Conservation (phyloP, 2,329 filamentous ascomycete genomes). For the Penicillium verrucosum region DNA sequence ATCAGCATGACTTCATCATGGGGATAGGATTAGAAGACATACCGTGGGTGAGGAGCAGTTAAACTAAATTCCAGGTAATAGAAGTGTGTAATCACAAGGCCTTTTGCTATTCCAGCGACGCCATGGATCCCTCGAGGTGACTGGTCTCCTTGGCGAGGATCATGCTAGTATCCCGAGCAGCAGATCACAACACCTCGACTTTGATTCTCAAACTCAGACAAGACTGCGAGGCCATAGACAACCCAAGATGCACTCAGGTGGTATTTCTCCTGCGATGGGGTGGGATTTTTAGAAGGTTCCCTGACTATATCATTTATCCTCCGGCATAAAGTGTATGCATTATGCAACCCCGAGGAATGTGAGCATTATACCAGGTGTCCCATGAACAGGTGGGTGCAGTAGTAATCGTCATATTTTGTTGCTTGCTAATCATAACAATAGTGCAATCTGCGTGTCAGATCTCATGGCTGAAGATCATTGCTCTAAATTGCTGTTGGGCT, state of each 20-base stretch:
- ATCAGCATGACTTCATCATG: slow-evolving; percentile 9
- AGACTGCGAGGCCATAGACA: not conserved
- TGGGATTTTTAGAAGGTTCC: not conserved
- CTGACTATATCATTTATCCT: not conserved
- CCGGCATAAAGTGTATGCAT: slow-evolving; percentile 3
- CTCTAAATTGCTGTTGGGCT: not conserved
- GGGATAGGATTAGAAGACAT: not conserved
- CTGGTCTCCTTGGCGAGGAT: not conserved
- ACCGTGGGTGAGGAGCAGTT: not conserved
- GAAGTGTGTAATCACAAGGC: not conserved
- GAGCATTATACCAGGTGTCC: not conserved
- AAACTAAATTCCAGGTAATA: not conserved
- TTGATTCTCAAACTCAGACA: not conserved
- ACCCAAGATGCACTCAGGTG: not conserved
- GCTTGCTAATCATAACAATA: not conserved
- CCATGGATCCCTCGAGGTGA: not conserved
- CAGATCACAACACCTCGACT: not conserved
- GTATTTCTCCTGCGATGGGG: not conserved
- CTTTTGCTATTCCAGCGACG: not conserved
- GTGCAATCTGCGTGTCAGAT: not conserved
- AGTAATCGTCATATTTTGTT: not conserved
- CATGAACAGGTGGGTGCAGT: not conserved
- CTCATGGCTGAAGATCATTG: not conserved
- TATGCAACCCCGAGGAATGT: slow-evolving; percentile 2
- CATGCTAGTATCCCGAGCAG: slow-evolving; percentile 1